Base-by-base conservation (phyloP, 2,329 filamentous ascomycete species). In the Tricladium varicosporioides region DNA sequence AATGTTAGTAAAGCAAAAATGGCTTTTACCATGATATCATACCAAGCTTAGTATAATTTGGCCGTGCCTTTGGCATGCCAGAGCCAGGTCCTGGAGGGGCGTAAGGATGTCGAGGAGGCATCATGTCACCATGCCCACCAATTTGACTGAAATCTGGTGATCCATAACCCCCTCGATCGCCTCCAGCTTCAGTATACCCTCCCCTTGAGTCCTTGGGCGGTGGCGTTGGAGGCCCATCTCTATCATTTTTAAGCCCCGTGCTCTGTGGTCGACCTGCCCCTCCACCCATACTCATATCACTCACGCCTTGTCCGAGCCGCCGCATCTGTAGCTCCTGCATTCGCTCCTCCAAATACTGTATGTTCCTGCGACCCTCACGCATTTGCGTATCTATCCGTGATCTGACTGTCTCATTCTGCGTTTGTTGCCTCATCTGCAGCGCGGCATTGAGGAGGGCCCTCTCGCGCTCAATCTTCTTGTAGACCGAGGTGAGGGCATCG, bases 31-130 rank as follows among this genome's bases (percentile, higher is more conserved):
- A 27, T 7, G 7, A 27, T 27, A 27, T 27, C 22, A 64, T 79
- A 96, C 93, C 93, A 67, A 99, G 85, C 76, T 97, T 97, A 73
- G 92, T 96, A 74, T 92, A 99, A 75, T 97, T 97, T 46, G 91
- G 89, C 51, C 91, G 81, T 52, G 86, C 76, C 74, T 91, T 93
- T 54, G 91, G 88, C 40, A 87, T 78, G 52, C 81, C 77, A 52
- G 84, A 79, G 60, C 81, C 82, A 7, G 91, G 88, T 43, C 85
- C 86, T 27, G 87, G 83, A 57, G 89, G 85, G 43, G 88, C 84
- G 72, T 87, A 96, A 5, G 92, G 91, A 63, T 90, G 87, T 62
- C 87, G 82, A 42, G 90, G 85, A 57, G 91, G 91, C 87, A 92
- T 91, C 71, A 91, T 77, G 62, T 89, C 88, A 59, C 84, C 78